Evolutionary conservation across 139 green algal genomes (phyloP).

Genomic region (Chlorella vulgaris): DNA sequence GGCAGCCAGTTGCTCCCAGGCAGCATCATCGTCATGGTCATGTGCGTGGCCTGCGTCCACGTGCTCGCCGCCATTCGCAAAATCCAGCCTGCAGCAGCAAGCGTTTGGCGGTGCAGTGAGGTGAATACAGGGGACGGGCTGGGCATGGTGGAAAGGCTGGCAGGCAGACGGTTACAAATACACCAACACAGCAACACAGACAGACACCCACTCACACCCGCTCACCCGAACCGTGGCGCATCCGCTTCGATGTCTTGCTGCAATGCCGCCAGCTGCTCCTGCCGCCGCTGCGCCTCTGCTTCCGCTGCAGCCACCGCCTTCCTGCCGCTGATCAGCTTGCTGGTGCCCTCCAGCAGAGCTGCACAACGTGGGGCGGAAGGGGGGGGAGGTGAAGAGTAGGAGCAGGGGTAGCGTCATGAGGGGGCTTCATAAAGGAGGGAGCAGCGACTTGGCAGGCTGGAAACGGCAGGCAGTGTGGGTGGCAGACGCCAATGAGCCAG

Average conservation of each 20-base stretch:
- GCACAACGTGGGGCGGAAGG: neutral
- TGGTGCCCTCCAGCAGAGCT: slow-evolving; percentile 14
- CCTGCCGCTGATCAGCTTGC: slow-evolving; percentile 7
- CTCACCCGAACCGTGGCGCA: neutral
- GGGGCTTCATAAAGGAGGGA: no score
- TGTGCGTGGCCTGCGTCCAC: no score
- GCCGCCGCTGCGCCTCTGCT: slow-evolving; percentile 1
- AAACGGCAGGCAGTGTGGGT: neutral
- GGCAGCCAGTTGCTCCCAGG: slow-evolving; percentile 20
- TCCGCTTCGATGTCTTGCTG: neutral
- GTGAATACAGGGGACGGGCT: neutral
- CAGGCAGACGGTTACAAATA: neutral
- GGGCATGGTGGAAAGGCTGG: neutral
- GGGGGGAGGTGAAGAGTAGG: neutral
- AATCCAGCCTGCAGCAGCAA: neutral
- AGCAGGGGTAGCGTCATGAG: no score
- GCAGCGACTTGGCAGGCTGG: neutral
- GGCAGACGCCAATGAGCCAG: no score
- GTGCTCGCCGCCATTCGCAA: neutral
- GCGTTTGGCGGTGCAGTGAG: neutral
- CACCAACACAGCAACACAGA: neutral
- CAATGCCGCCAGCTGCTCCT: slow-evolving; percentile 6
- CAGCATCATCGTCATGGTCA: neutral
- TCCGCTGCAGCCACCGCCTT: neutral
- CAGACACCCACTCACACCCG: neutral